Evolutionary conservation across 768 basidiomycete genomes (phyloP), one percentile per base, ranked within the genome.

Genomic region (Mycena alexandri): DNA sequence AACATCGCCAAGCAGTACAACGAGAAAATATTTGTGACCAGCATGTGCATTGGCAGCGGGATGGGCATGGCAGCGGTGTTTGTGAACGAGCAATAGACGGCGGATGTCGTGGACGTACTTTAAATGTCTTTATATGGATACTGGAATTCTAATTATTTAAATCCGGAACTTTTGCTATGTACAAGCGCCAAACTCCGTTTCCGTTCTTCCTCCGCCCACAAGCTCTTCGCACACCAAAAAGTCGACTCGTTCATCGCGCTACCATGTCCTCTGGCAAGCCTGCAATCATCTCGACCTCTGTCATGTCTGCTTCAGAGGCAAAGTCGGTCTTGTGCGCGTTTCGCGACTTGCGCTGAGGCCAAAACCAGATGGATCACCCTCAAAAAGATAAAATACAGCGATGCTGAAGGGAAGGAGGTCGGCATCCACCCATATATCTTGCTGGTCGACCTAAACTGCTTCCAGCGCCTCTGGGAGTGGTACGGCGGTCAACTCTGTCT

Each of bases 31-130:
- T 95, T 97, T 71, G 90, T 93, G 36, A 96, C 94, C 2, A 91
- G 89, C 71, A 97, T 97, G 95, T 96, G 95, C 76, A 90, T 95
- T 74, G 94, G 94, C 9, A 88, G 87, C 16, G 93, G 94, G 24
- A 95, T 95, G 93, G 93, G 94, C 42, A 94, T 95, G 93, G 93
- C 93, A 36, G 92, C 89, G 50, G 84, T 95, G 2, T 92, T 95
- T 74, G 92, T 94, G 61, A 93, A 84, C 77, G 94, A 96, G 85
- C 90, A 94, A 72, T 94, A 73, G 80, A n/a, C n/a, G n/a, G 57
- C 43, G 46, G 5, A 33, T 44, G 38, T 50, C 42, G 38, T 54
- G 51, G 60, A 48, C 41, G 7, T 43, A 59, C 54, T 48, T 53
- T 12, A 11, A 8, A 52, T 5, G 17, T 47, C n/a, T 42, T 51